Evolutionary conservation across 2,329 filamentous ascomycete species (phyloP).

Genomic region (Cytospora leucostoma): DNA sequence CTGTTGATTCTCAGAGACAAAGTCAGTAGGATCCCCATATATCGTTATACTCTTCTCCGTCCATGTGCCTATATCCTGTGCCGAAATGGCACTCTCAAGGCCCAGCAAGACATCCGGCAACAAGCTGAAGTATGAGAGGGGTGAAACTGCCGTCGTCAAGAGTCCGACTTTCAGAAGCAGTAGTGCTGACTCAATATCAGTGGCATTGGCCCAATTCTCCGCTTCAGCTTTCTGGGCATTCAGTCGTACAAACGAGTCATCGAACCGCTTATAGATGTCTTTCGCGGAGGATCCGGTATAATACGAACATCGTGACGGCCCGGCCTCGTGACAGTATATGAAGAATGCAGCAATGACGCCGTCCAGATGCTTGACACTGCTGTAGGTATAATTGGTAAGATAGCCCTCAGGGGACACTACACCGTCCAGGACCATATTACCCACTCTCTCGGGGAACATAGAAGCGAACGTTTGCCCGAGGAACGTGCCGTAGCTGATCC

Average conservation of each 20-base stretch:
- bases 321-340: slow-evolving; percentile 44
- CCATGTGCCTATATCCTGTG: not conserved
- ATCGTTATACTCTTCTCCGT: not conserved
- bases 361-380: slow-evolving; percentile 46
- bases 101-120: not conserved
- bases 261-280: slow-evolving; percentile 38
- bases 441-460: slow-evolving; percentile 42
- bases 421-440: slow-evolving; percentile 46
- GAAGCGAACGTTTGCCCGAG: slow-evolving; percentile 44
- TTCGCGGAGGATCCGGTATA: slow-evolving; percentile 36
- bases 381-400: slow-evolving; percentile 38
- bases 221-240: slow-evolving; percentile 26
- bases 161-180: slow-evolving; percentile 19
- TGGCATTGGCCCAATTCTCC: slow-evolving; percentile 30
- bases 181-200: slow-evolving; percentile 26
- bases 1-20: not conserved
- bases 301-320: slow-evolving; percentile 41
- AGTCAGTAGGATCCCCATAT: not conserved
- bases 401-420: slow-evolving; percentile 46
- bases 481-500: slow-evolving; percentile 51
- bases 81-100: not conserved
- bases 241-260: slow-evolving; percentile 29
- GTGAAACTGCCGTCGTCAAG: not conserved
- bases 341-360: slow-evolving; percentile 46
- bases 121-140: not conserved